Percentiles rank a stretch among this genome's conserved stretches.
These are phyloP conservation scores for Pachysandra terminalis DNA, from an alignment of 164 flowering plant species.

Conservation along the genomic window DNA sequence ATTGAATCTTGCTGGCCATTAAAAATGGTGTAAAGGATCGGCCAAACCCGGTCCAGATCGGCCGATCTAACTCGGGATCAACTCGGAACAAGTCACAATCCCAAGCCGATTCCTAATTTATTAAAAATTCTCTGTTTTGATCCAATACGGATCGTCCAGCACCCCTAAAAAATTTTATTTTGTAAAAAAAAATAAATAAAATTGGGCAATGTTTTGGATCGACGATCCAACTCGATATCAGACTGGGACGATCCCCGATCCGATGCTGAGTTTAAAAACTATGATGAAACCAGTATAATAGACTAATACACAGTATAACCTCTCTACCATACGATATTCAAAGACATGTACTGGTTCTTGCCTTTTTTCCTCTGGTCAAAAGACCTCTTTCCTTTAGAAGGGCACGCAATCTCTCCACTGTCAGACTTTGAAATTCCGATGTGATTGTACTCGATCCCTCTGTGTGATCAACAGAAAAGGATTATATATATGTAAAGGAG, in stretches of 20 bases:
- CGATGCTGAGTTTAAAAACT: too few species aligned
- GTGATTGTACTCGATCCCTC: constrained; percentile 42
- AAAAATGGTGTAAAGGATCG: not conserved
- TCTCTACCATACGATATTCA: not conserved
- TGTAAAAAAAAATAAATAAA: too few species aligned
- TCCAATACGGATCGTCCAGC: too few species aligned
- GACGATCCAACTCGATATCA: too few species aligned
- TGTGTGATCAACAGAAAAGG: constrained; percentile 23
- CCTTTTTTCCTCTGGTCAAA: constrained; percentile 75
- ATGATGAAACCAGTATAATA: too few species aligned
- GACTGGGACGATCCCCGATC: too few species aligned
- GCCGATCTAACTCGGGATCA: not conserved
- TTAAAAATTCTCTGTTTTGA: too few species aligned
- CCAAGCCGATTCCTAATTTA: too few species aligned
- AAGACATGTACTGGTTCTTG: constrained; percentile 9
- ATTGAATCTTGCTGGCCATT: not conserved
- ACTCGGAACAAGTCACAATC: too few species aligned
- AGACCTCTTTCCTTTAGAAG: constrained; percentile 68
- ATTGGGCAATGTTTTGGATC: too few species aligned
- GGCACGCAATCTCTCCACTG: constrained; percentile 70
- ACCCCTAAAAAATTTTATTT: too few species aligned
- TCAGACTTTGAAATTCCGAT: constrained; percentile 50
- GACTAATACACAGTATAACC: not conserved
- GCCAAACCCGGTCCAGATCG: not conserved
- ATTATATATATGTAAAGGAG: not conserved